These are phyloP conservation scores for Penicillium robsamsonii DNA, from an alignment of 495 filamentous ascomycete species.

Conservation along the genomic window DNA sequence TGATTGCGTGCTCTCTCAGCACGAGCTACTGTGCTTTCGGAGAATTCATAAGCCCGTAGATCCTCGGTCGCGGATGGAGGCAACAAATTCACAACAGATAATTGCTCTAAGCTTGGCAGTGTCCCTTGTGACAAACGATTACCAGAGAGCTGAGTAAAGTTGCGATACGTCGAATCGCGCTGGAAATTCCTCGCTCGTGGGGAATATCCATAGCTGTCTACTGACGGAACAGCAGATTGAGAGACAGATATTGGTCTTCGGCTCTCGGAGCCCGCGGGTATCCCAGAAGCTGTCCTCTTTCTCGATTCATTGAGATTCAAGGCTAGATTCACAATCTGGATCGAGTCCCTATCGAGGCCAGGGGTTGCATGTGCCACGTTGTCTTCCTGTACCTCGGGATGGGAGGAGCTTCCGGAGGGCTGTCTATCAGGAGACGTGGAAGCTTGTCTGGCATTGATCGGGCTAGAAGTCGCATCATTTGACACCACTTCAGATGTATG, in stretches of 20 bases:
- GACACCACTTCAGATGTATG: conserved; percentile 22
- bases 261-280: conserved; percentile 51
- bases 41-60: conserved; percentile 59
- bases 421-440: conserved; percentile 11
- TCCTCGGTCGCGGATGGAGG: conserved; percentile 33
- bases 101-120: conserved; percentile 13
- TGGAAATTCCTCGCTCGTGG: conserved; percentile 17
- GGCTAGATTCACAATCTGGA: conserved; percentile 87
- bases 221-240: conserved; percentile 16
- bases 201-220: conserved; percentile 20
- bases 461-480: conserved; percentile 9
- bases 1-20: conserved; percentile 75
- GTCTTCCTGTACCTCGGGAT: conserved; percentile 8
- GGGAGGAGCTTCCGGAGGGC: conserved; percentile 16
- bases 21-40: conserved; percentile 71
- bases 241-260: conserved; percentile 44
- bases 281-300: conserved; percentile 51
- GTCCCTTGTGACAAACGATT: conserved; percentile 15
- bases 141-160: conserved; percentile 16
- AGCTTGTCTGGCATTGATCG: conserved; percentile 9
- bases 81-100: conserved; percentile 31
- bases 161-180: conserved; percentile 19
- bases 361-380: conserved; percentile 17
- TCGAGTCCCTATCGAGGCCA: conserved; percentile 66
- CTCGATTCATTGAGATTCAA: conserved; percentile 84